These are phyloP conservation scores for Curvularia verruculosa DNA, from an alignment of 2,329 filamentous ascomycete genomes.

Conservation along the genomic window DNA sequence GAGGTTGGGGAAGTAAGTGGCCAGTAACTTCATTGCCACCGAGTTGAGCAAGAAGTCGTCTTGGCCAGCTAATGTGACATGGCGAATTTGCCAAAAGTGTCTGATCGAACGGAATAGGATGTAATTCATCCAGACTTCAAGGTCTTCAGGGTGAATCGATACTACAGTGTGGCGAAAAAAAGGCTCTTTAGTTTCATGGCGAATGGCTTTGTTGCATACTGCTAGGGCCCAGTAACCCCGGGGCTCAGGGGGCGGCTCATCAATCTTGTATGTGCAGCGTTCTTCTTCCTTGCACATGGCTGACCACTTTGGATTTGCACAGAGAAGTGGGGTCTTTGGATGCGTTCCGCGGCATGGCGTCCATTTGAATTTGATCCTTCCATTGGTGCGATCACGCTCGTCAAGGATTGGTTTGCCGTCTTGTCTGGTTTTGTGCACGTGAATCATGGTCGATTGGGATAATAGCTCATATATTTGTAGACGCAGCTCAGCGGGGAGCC, in stretches of 20 bases:
- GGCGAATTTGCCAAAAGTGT: neutral
- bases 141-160: neutral
- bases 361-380: neutral
- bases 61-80: neutral
- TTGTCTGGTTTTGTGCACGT: slow-evolving; percentile 1
- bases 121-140: neutral
- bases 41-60: neutral
- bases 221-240: neutral
- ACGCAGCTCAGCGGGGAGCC: neutral
- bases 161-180: neutral
- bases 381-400: neutral
- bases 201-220: neutral
- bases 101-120: neutral
- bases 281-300: slow-evolving; percentile 11
- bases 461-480: neutral
- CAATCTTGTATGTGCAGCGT: neutral
- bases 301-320: slow-evolving; percentile 34
- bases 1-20: neutral
- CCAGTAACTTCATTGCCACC: neutral
- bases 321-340: slow-evolving; percentile 19
- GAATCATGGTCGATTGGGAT: neutral
- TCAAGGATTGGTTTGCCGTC: neutral
- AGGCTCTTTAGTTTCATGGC: neutral
- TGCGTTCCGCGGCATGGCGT: slow-evolving; percentile 18
- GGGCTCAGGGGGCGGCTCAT: neutral